Conservation (phyloP, 2,329 filamentous ascomycete species). For the Sporothrix schenckii region DNA sequence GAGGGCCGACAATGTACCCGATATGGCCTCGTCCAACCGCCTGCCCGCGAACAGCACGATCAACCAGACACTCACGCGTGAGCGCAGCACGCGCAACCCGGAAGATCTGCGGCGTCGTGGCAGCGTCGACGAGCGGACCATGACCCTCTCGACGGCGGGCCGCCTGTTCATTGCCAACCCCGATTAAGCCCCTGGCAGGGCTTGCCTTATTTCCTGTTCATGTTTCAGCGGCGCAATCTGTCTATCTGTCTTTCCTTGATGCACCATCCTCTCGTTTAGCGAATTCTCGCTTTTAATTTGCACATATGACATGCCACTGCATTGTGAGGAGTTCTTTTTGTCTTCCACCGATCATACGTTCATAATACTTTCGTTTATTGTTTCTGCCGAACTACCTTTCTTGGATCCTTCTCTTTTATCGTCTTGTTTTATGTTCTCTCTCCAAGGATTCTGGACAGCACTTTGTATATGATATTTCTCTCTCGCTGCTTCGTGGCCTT, state of each 20-base stretch:
- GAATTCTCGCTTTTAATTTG: not conserved
- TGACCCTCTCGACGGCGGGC: constrained; percentile 70
- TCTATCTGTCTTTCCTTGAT: not conserved
- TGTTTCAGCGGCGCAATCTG: not conserved
- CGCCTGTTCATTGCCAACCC: constrained; percentile 86
- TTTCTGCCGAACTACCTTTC: not conserved
- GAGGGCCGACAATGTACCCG: constrained; percentile 62
- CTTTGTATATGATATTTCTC: constrained; percentile 10
- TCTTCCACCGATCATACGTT: not conserved
- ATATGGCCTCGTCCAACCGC: constrained; percentile 54
- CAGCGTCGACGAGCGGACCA: constrained; percentile 80
- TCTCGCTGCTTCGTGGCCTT: constrained; percentile 8
- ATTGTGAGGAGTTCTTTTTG: constrained; percentile 24
- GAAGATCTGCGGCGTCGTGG: constrained; percentile 76
- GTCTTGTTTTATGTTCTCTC: not conserved
- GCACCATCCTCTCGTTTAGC: not conserved
- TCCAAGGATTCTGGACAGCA: constrained; percentile 14
- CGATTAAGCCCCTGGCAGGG: constrained; percentile 52
- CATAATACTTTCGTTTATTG: constrained; percentile 17
- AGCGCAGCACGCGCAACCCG: constrained; percentile 67
- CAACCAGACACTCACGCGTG: constrained; percentile 61
- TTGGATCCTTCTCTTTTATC: not conserved
- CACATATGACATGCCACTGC: constrained; percentile 4
- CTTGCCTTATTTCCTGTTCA: not conserved
- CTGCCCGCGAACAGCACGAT: constrained; percentile 62